phyloP scores from a whole-genome alignment of 2,329 filamentous ascomycete genomes.

The Colletotrichum liriopes region DNA sequence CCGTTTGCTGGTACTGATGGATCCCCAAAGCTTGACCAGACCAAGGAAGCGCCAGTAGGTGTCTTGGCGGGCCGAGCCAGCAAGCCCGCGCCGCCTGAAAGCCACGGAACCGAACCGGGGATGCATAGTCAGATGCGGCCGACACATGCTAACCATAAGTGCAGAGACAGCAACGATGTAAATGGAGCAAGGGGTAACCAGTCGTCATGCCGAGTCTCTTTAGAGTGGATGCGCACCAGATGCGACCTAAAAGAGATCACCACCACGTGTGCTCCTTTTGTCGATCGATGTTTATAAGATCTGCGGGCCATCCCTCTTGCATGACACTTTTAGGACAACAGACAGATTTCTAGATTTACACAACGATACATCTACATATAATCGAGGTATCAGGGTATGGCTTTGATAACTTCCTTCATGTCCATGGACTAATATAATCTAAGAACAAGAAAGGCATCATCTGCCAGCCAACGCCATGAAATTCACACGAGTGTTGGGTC shows the following conservation, averaged over 20 bases:
- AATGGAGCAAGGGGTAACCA: background rate
- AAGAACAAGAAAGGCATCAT: background rate
- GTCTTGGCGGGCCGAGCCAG: slow-evolving; percentile 19
- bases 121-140: background rate
- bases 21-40: background rate
- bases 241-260: background rate
- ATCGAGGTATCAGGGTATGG: background rate
- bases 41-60: background rate
- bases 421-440: no score
- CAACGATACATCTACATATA: background rate
- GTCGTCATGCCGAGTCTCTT: slow-evolving; percentile 3
- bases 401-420: background rate
- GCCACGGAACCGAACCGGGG: slow-evolving; percentile 2
- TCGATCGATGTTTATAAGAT: slow-evolving; percentile 5
- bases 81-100: background rate
- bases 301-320: background rate
- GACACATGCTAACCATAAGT: background rate
- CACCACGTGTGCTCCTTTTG: background rate
- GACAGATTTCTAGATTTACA: background rate
- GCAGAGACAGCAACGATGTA: background rate
- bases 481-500: slow-evolving; percentile 36
- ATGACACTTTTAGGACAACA: no score
- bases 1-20: background rate
- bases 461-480: slow-evolving; percentile 17
- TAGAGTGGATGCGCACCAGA: background rate